Conservation (phyloP, 2,329 filamentous ascomycete species). For the Microthyrium microscopicum region DNA sequence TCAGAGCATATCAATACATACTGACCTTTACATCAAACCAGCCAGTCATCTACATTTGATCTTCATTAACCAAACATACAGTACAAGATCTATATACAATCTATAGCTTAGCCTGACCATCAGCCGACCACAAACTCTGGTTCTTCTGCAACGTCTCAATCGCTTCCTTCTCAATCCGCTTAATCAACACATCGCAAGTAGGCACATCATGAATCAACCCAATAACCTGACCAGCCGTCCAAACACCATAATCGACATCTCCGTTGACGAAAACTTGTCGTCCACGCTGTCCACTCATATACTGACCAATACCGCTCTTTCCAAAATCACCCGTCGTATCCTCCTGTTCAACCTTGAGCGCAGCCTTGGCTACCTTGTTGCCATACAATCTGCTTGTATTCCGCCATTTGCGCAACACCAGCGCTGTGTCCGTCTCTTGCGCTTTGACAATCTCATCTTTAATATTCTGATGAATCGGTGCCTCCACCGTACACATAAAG, state of each 20-base stretch:
- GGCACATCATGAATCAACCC: constrained; percentile 28
- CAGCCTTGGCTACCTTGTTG: constrained; percentile 74
- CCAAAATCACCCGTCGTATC: constrained; percentile 75
- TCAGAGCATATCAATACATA: too few relatives aligned
- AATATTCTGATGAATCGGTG: constrained; percentile 83
- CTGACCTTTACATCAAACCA: too few relatives aligned
- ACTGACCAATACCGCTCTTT: constrained; percentile 72
- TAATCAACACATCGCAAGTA: constrained; percentile 13
- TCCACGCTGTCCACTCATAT: constrained; percentile 79
- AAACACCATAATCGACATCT: constrained; percentile 81
- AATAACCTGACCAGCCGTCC: constrained; percentile 95
- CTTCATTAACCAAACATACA: too few relatives aligned
- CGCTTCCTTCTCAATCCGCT: constrained; percentile 16
- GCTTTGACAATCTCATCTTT: constrained; percentile 84
- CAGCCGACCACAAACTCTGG: constrained; percentile 1
- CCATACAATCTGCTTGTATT: constrained; percentile 81
- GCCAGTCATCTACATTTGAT: too few relatives aligned
- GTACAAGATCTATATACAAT: too few relatives aligned
- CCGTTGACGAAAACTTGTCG: constrained; percentile 84
- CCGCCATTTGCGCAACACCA: constrained; percentile 78
- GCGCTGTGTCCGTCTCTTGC: constrained; percentile 76
- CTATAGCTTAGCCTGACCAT: constrained; percentile 7
- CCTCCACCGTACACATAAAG: constrained; percentile 92
- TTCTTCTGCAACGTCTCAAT: constrained; percentile 13
- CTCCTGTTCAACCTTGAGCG: constrained; percentile 67